Evolutionary conservation across 176 grass and related monocot species (phyloP).

Genomic region (Carex kokanica): DNA sequence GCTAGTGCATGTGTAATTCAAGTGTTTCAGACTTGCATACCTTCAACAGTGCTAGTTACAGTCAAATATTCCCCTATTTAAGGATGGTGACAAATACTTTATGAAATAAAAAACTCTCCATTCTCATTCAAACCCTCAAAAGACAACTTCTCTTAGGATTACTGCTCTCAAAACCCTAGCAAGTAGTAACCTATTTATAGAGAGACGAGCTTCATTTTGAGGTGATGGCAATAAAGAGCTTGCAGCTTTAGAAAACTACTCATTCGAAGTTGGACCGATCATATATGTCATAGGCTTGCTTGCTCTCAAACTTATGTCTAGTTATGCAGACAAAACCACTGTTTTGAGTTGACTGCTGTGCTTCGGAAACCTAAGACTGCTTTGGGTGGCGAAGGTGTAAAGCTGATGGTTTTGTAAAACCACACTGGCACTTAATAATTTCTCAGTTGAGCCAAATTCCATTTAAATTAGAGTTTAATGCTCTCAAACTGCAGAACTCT

Average conservation of each 20-base stretch:
- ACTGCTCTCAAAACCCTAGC: background rate
- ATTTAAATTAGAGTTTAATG: background rate
- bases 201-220: background rate
- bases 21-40: conserved; percentile 3
- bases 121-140: background rate
- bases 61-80: background rate
- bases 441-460: background rate
- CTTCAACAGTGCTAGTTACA: background rate
- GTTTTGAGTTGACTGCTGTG: background rate
- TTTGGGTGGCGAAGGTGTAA: background rate
- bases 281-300: background rate
- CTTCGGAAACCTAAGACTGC: background rate
- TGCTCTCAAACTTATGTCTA: background rate
- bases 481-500: background rate
- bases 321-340: background rate
- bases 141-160: background rate
- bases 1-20: background rate
- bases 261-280: background rate
- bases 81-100: background rate
- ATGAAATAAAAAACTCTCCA: background rate
- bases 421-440: background rate
- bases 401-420: background rate
- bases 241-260: background rate
- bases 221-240: background rate
- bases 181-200: background rate